Evolutionary conservation across 805 yeast species (phyloP), one percentile per base, ranked within the genome.

Genomic region (Candida boleticola): DNA sequence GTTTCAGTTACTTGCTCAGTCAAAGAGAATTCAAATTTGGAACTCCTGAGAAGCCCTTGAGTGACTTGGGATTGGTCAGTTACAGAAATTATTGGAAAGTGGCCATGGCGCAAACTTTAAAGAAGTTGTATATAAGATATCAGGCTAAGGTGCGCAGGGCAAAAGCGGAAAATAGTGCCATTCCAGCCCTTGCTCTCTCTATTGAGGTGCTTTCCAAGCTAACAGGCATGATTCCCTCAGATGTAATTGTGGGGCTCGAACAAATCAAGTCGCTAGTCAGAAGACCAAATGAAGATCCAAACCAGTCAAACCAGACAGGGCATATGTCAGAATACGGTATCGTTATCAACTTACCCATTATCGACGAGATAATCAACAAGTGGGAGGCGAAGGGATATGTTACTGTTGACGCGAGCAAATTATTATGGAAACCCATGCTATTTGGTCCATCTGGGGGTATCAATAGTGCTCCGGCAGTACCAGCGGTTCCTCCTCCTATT

Each of bases 11-110:
- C 57, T 63, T 89, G 14, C 64, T 93, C 37, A 77, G 93, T 1
- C 69, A 84, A 39, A 73, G 79, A 44, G 97, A 92, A 58, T 80
- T 76, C 51, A 83, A 82, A 48, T 75, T 76, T 42, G 99, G 98
- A 0, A 86, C 97, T 0, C 99, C 99, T 0, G 99, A 93, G 54
- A 92, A 90, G 56, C 99, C 99, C 0, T 70, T 92, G 43, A 83
- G 93, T 50, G 90, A 85, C 49, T 66, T 92, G 41, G 99, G 99
- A 0, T 65, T 89, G 39, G 62, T 85, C 23, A 85, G 97, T 46
- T 93, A 92, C 61, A 68, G 95, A 47, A 85, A 81, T 52, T 92
- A 85, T 61, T 93, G 98, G 98, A 83, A 77, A 50, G 64, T 79
- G 1, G 71, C 83, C 3, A 65, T 89, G 20, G 74, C 93, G 7